Evolutionary conservation across 257 asterid species (phyloP).

Genomic region (Coffea eugenioides): DNA sequence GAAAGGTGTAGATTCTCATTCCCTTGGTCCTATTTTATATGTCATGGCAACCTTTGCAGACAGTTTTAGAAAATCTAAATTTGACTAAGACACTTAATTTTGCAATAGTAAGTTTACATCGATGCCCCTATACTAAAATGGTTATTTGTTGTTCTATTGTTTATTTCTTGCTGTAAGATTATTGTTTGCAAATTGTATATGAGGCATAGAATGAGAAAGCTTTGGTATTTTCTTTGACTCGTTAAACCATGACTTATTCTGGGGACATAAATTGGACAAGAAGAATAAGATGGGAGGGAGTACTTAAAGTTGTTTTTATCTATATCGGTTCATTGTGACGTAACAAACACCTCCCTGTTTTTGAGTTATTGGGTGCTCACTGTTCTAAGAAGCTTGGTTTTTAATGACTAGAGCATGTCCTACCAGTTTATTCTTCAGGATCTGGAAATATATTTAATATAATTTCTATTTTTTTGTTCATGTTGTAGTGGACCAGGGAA

Average conservation of each 20-base stretch:
- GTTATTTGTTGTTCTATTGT: not conserved
- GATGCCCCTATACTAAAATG: not conserved
- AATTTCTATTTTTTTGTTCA: slow-evolving; percentile 7
- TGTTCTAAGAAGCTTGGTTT: not conserved
- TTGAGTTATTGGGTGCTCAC: not conserved
- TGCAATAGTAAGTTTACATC: too few species aligned
- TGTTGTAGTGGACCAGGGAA: slow-evolving; percentile 79
- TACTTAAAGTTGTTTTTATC: not conserved
- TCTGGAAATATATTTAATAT: slow-evolving; percentile 10
- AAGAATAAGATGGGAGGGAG: too few species aligned
- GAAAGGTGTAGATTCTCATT: too few species aligned
- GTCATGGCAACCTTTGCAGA: not conserved
- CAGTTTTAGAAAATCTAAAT: not conserved
- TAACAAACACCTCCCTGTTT: not conserved
- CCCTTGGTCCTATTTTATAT: not conserved
- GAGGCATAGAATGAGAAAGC: not conserved
- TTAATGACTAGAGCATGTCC: not conserved
- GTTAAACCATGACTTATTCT: too few species aligned
- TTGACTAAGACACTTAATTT: too few species aligned
- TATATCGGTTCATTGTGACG: not conserved
- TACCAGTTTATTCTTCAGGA: slow-evolving; percentile 3
- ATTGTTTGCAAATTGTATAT: not conserved
- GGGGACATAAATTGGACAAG: too few species aligned
- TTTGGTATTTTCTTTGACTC: not conserved
- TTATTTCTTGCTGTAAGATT: not conserved